These are phyloP conservation scores for Themeda triandra DNA, from an alignment of 176 grass and related monocot genomes.

Conservation along the genomic window DNA sequence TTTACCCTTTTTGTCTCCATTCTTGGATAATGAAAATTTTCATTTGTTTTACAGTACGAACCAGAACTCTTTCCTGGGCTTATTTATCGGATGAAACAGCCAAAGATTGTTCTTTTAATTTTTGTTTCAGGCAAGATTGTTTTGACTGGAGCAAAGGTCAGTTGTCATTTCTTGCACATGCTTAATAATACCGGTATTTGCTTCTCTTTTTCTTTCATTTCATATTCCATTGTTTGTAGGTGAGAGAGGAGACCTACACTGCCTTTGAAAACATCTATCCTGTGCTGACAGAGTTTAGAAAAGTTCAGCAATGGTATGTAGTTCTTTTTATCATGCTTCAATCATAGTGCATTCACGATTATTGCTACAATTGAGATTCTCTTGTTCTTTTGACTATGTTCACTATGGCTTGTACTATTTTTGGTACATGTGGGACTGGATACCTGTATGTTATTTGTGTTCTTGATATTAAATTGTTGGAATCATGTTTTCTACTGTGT, in stretches of 20 bases:
- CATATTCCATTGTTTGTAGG: conserved; percentile 37
- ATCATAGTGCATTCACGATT: neutral
- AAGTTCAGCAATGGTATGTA: conserved; percentile 84
- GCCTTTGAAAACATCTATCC: conserved; percentile 98
- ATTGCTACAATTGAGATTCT: neutral
- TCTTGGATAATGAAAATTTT: neutral
- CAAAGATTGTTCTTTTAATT: conserved; percentile 95
- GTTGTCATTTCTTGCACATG: neutral
- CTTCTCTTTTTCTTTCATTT: neutral
- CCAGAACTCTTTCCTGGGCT: conserved; percentile 89
- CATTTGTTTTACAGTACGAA: conserved; percentile 63
- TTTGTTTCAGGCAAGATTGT: conserved; percentile 99
- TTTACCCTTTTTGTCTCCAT: neutral
- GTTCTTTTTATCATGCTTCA: neutral
- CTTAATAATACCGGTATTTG: neutral
- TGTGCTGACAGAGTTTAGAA: conserved; percentile 82
- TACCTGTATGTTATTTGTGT: neutral
- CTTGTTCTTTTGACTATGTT: neutral
- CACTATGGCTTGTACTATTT: neutral
- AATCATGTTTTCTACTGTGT: neutral
- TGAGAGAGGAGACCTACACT: conserved; percentile 96
- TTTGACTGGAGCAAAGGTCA: conserved; percentile 92
- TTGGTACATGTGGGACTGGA: neutral
- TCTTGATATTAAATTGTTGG: neutral
- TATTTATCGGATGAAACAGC: conserved; percentile 97